These are phyloP conservation scores for Dactylellina drechsleri DNA, from an alignment of 2,329 filamentous ascomycete species.

Conservation along the genomic window DNA sequence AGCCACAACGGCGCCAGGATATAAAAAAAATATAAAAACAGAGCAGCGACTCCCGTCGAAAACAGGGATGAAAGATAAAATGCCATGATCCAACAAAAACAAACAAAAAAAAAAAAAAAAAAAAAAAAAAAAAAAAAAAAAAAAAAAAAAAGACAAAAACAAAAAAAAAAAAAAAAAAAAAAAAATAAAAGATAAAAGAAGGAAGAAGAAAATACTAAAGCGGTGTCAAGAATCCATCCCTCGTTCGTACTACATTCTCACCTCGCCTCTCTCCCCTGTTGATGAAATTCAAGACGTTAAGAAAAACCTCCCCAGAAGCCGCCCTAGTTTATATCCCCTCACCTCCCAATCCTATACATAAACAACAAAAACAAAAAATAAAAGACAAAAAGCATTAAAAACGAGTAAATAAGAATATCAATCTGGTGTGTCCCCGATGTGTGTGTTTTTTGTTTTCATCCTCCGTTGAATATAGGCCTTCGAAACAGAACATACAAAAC, in stretches of 20 bases:
- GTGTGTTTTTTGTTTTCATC: conserved; percentile 39
- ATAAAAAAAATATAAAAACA: conserved; percentile 14
- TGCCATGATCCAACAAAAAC: not conserved
- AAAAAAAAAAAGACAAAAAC: too few relatives aligned
- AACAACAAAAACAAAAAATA: conserved; percentile 38
- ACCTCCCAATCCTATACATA: conserved; percentile 46
- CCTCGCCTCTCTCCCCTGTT: conserved; percentile 54
- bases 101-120: too few relatives aligned
- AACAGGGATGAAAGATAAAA: conserved; percentile 8
- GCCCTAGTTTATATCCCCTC: conserved; percentile 57
- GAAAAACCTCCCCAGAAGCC: conserved; percentile 58
- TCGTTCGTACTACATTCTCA: conserved; percentile 23
- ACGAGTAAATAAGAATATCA: conserved; percentile 52
- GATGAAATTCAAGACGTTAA: conserved; percentile 37
- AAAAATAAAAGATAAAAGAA: conserved; percentile 23
- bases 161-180: conserved; percentile 13
- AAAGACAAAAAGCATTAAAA: conserved; percentile 52
- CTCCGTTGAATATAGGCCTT: conserved; percentile 15
- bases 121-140: too few relatives aligned
- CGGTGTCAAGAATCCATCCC: conserved; percentile 54
- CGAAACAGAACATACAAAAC: not conserved
- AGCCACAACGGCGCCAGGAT: conserved; percentile 53
- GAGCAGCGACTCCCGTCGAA: not conserved
- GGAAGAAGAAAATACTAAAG: conserved; percentile 1
- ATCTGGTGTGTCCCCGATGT: conserved; percentile 45